These are phyloP conservation scores for Poteriospumella lacustris DNA, from an alignment of 108 stramenopile genomes.

Conservation along the genomic window DNA sequence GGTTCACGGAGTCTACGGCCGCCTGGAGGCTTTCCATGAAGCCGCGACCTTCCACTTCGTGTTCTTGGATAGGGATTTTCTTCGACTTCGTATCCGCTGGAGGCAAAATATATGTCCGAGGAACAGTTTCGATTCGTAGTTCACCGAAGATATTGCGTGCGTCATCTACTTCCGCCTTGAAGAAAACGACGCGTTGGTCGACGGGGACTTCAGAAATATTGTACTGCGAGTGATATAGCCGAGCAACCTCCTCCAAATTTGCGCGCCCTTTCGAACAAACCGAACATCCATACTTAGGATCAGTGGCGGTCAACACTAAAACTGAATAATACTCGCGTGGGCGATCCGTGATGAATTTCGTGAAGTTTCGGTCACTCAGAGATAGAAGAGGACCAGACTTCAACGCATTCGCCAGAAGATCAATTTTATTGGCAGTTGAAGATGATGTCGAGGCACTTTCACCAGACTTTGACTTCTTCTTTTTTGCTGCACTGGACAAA, in stretches of 20 bases:
- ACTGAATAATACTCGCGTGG: conserved; percentile 24
- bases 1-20: not conserved
- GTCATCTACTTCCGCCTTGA: conserved; percentile 15
- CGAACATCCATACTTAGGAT: not conserved
- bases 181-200: not conserved
- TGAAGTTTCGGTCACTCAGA: conserved; percentile 11
- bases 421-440: not conserved
- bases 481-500: no score
- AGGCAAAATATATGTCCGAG: not conserved
- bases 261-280: not conserved
- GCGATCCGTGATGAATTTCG: conserved; percentile 2
- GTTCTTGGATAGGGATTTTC: not conserved
- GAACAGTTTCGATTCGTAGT: conserved; percentile 1
- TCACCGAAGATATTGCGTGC: not conserved
- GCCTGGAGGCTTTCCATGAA: not conserved
- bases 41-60: not conserved
- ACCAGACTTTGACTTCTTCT: no score
- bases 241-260: not conserved
- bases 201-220: not conserved
- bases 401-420: not conserved
- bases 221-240: not conserved
- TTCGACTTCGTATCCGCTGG: not conserved
- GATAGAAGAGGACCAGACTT: not conserved
- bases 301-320: conserved; percentile 1
- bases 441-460: no score